Evolutionary conservation across 2,329 filamentous ascomycete genomes (phyloP), one percentile per base, ranked within the genome.

Genomic region (Pseudogymnoascus sp.): DNA sequence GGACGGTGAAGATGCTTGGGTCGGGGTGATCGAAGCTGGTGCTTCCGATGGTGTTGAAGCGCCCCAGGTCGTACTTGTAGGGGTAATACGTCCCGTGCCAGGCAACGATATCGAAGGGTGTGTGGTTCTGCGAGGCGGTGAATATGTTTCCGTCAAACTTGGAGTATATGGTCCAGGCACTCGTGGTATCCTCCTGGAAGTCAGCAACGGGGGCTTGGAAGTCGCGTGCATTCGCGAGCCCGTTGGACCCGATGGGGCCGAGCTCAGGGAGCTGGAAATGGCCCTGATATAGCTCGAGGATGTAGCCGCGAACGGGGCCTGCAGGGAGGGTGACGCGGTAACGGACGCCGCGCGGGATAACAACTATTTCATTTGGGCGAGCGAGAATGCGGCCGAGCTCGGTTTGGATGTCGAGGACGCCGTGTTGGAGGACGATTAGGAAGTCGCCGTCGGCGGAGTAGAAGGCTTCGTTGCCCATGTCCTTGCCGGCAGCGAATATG

Each of bases 401-500:
- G 1, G 90, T 93, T 70, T 87, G 84, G 66, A 93, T 88, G 70
- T 93, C 88, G 40, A 93, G 77, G 13, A 82, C 80, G 2, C 90
- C 90, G 67, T 89, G 83, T 72, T 93, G 90, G 1, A 88, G 81
- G 13, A 93, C 88, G 66, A 93, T 86, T 63, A 93, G 76, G 69
- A 91, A 83, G 73, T 93, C 90, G 11, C 90, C 90, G 71, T 93
- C 90, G 0, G 91, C 88, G 3, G 88, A 93, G 79, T 93, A 96
- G 74, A 93, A 96, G 0, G 90, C 90, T 60, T 87, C 80, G 40
- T 83, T 83, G 60, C 80, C 80, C 92, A 96, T 96, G 71, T 87
- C 86, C 73, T 84, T 87, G 19, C 89, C 90, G 0, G 88, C 90
- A 1, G 89, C 87, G 72, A 90, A 96, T 64, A 95, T 84, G 74